Conservation (phyloP, 768 basidiomycete genomes). For the Boletus sp. region DNA sequence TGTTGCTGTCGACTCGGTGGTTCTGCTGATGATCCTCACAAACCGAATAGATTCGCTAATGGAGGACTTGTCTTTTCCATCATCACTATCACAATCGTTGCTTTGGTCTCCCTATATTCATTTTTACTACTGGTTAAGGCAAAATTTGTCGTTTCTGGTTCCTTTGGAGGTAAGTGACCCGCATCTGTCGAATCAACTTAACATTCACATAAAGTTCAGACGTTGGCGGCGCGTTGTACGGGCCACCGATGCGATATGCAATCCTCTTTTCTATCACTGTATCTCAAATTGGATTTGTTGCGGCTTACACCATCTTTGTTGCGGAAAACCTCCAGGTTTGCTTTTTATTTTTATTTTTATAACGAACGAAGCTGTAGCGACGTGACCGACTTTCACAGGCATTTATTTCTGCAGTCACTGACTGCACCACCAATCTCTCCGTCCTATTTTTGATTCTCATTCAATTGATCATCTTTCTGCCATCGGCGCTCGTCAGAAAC, state of each 20-base stretch:
- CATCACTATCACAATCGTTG: slow-evolving; percentile 75
- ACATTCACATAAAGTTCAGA: slow-evolving; percentile 45
- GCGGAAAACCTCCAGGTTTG: slow-evolving; percentile 76
- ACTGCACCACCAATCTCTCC: slow-evolving; percentile 65
- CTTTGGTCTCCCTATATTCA: slow-evolving; percentile 84
- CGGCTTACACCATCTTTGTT: slow-evolving; percentile 95
- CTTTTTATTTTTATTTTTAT: not conserved
- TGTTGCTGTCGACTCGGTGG: not conserved
- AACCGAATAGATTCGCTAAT: slow-evolving; percentile 74
- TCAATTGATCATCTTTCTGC: slow-evolving; percentile 85
- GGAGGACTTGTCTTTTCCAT: slow-evolving; percentile 91
- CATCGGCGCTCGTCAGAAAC: slow-evolving; percentile 86
- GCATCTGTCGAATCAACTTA: not conserved
- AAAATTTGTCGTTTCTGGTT: slow-evolving; percentile 85
- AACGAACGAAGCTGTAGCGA: not conserved
- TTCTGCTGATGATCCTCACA: slow-evolving; percentile 5
- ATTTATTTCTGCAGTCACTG: slow-evolving; percentile 77
- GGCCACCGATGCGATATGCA: slow-evolving; percentile 86
- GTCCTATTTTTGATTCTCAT: slow-evolving; percentile 80
- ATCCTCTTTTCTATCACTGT: slow-evolving; percentile 86
- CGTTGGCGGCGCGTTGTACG: slow-evolving; percentile 90
- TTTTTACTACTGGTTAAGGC: slow-evolving; percentile 89
- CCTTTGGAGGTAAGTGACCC: slow-evolving; percentile 77
- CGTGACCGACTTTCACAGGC: slow-evolving; percentile 46
- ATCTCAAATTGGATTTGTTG: slow-evolving; percentile 87